Evolutionary conservation across 306 rosid genomes (phyloP).

Genomic region (Medicago lupulina): DNA sequence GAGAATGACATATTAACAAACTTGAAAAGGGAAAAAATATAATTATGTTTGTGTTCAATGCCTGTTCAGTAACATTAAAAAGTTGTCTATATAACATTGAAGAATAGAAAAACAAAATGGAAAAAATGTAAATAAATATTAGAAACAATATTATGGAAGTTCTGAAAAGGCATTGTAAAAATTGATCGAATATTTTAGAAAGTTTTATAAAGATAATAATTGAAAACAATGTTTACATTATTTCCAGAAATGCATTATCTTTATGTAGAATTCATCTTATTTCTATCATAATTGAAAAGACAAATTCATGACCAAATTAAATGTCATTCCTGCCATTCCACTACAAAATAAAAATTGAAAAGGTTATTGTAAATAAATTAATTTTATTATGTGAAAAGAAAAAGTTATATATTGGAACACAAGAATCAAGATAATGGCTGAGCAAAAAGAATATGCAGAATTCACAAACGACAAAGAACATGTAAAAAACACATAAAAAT

Average conservation of each 20-base stretch:
- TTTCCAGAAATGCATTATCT: no score
- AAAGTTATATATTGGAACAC: neutral
- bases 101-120: neutral
- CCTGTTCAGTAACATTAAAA: neutral
- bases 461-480: conserved; percentile 26
- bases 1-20: conserved; percentile 9
- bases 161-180: no score
- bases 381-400: neutral
- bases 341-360: neutral
- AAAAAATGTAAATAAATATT: no score
- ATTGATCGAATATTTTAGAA: no score
- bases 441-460: conserved; percentile 31
- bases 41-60: conserved; percentile 35
- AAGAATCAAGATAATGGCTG: conserved; percentile 9
- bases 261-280: no score
- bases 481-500: conserved; percentile 6
- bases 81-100: neutral
- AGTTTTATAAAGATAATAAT: no score
- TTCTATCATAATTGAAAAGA: no score
- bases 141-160: no score
- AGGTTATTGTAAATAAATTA: neutral
- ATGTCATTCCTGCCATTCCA: no score
- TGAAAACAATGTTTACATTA: no score
- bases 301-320: no score
- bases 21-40: neutral